Conservation (phyloP, 2,329 filamentous ascomycete species). For the Xylariales sp. region DNA sequence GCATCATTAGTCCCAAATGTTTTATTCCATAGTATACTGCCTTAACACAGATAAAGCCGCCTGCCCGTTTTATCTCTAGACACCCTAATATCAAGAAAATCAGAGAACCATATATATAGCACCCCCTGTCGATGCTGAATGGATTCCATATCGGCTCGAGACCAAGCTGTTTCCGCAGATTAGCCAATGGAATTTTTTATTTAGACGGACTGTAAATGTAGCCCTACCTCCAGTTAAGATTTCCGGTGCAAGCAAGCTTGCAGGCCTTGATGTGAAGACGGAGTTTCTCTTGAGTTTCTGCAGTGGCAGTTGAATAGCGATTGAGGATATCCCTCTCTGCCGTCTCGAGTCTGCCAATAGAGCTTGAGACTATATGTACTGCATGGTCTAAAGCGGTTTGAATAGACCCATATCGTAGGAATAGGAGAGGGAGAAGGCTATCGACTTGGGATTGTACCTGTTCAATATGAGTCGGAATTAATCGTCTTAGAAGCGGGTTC, state of each 20-base stretch:
- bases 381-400: constrained; percentile 18
- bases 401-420: background rate
- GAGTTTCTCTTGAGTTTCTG: constrained; percentile 1
- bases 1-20: too few relatives aligned
- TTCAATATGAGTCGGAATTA: background rate
- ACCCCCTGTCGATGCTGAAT: too few relatives aligned
- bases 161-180: too few relatives aligned
- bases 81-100: too few relatives aligned
- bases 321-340: background rate
- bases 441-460: constrained; percentile 21
- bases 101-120: too few relatives aligned
- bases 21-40: too few relatives aligned
- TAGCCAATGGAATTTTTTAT: too few relatives aligned
- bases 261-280: constrained; percentile 11
- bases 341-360: background rate
- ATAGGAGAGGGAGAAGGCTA: constrained; percentile 19
- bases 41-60: too few relatives aligned
- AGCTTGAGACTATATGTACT: background rate
- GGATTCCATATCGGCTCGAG: too few relatives aligned
- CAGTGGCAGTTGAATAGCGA: background rate
- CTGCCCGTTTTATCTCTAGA: too few relatives aligned
- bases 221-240: constrained; percentile 26
- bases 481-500: too few relatives aligned
- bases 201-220: background rate
- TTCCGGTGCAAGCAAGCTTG: constrained; percentile 25